Evolutionary conservation across 1,139 yeast species (phyloP), one percentile per base, ranked within the genome.

Genomic region (Candida neerlandica): DNA sequence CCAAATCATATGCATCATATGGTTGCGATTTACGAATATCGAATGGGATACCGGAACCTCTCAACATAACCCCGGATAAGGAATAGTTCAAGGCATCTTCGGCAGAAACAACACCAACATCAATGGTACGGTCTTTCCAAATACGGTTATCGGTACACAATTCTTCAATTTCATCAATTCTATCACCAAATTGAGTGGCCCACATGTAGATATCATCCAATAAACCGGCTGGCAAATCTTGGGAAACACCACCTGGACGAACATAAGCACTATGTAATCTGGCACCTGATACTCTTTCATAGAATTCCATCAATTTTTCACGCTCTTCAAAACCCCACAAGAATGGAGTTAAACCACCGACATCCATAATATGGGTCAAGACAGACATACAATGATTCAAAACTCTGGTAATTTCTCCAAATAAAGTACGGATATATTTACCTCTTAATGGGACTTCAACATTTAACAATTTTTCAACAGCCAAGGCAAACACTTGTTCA

Each of bases 321-420:
- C 96, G 84, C 70, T 89, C 96, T 75, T 89, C 96, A 70, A 89
- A 87, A 55, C 96, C 96, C 96, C 96, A 89, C 69, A 89, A 76
- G 79, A 89, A 89, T 48, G 96, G 96, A 41, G 96, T 89, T 69
- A 89, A 79, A 30, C 96, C 96, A 75, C 96, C 96, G 50, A 89
- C 96, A 77, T 89, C 96, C 96, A 89, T 89, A 63, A 94, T 91
- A 70, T 89, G 96, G 47, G 96, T 83, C 57, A 87, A 74, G 48
- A 89, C 86, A 27, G 95, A 86, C 96, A 89, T 89, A 70, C 89
- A 79, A 67, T 89, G 96, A 71, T 89, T 89, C 64, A 88, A 78
- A 49, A 88, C 68, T 67, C 96, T 83, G 50, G 96, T 89, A 67
- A 89, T 86, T 68, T 89, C 96, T 41, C 94, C 96, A 67, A 89